Evolutionary conservation across 1,284 basidiomycete genomes (phyloP).

Genomic region (Apiotrichum siamense): DNA sequence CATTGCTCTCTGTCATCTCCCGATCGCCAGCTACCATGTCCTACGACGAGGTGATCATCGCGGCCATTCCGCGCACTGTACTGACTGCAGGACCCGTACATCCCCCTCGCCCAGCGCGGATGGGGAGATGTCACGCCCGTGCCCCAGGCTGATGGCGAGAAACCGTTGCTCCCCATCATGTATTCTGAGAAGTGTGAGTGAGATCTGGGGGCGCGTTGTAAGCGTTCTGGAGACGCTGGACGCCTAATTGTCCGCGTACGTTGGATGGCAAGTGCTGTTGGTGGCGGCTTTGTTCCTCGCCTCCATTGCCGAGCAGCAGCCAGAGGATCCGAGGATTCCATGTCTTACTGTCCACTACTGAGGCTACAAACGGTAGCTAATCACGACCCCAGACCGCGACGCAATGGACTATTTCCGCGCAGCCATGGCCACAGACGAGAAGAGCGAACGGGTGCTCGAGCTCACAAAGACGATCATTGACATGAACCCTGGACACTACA

Average conservation of each 20-base stretch:
- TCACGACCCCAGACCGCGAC: conserved; percentile 69
- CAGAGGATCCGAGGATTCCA: too few relatives aligned
- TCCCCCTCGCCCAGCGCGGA: conserved; percentile 59
- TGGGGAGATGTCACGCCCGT: conserved; percentile 76
- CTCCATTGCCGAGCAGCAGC: too few relatives aligned
- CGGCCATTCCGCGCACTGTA: not conserved
- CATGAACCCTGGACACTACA: conserved; percentile 87
- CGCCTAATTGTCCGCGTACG: too few relatives aligned
- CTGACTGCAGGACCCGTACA: conserved; percentile 20
- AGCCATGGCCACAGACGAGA: conserved; percentile 66
- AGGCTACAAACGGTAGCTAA: not conserved
- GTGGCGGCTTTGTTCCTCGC: too few relatives aligned
- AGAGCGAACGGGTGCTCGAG: conserved; percentile 68
- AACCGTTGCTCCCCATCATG: conserved; percentile 79
- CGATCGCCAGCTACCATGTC: not conserved
- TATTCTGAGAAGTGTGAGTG: conserved; percentile 77
- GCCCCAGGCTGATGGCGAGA: conserved; percentile 67
- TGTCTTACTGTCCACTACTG: too few relatives aligned
- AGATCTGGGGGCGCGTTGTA: not conserved
- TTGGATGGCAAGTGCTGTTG: too few relatives aligned
- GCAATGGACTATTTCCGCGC: conserved; percentile 87
- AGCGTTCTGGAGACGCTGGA: too few relatives aligned
- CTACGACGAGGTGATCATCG: not conserved
- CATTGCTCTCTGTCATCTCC: not conserved
- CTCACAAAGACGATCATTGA: conserved; percentile 79